Evolutionary conservation across 768 basidiomycete species (phyloP), one percentile per base, ranked within the genome.

Genomic region (Tulasnella sp.): DNA sequence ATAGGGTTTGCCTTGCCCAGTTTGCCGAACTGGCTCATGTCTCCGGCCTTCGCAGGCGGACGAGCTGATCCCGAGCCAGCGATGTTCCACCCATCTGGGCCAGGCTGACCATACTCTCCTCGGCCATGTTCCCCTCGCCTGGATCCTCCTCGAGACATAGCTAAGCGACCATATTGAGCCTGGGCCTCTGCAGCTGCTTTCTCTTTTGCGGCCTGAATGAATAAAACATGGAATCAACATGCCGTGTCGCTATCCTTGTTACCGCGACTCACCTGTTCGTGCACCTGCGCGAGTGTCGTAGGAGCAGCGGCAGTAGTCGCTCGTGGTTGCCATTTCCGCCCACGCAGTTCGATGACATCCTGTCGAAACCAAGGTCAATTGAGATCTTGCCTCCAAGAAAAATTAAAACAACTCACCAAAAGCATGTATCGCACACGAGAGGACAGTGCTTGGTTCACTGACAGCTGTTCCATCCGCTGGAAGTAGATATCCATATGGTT

Each of bases 371-470:
- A 60, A 34, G 19, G 34, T 25, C 34, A 34, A 42, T 25, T 23
- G 27, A 21, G 12, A 55, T 19, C 53, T 5, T 9, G n/a, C 12
- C 9, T 37, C 25, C 29, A 34, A 62, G 53, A 25, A 48, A 49
- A 4, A 59, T 50, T n/a, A 11, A 7, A 49, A 57, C 19, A 35
- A 72, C 78, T 56, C 59, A 94, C 93, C 81, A 89, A 81, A 57
- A 99, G 76, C 92, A 97, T 96, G 71, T 86, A 97, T 56, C 83
- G 82, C 79, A 97, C 88, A 64, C 96, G 84, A 15, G 90, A 77
- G 58, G 80, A 81, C 61, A 96, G 81, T 52, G 84, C 82, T 14
- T 63, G 69, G 63, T 80, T 87, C 72, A 83, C 83, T 39, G 77
- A 73, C 61, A 98, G 73, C 67, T 86, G 81, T 66, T 81, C 80